Base-by-base conservation (phyloP, 1,139 yeast species). In the Kodamaea suecica region DNA sequence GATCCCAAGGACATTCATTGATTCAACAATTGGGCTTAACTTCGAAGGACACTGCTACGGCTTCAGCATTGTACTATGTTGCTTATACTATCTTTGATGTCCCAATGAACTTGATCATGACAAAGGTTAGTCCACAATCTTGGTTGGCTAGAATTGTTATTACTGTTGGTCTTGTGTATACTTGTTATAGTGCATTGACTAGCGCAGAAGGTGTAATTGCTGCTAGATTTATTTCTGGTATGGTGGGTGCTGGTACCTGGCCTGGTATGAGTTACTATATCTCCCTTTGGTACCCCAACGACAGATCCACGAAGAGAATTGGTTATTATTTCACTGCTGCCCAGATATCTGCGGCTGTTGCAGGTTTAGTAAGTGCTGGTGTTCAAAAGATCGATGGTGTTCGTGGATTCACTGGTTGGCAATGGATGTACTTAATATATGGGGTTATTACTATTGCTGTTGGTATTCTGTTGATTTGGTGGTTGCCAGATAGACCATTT, bases 291-390 rank as follows among this genome's bases (percentile, higher is more conserved):
- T 87, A 87, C 51, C 95, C 95, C 1, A 76, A 81, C 36, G 81
- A 84, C 33, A 69, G 94, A 39, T 76, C 80, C 45, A 84, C 95
- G 3, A 73, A 78, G 45, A 68, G 96, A 51, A 84, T 87, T 43
- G 95, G 95, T 2, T 86, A 84, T 61, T 87, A 87, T 57, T 87
- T 82, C 58, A 85, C 95, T 2, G 95, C 96, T 12, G 95, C 95
- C 0, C 95, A 87, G 59, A 61, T 87, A 12, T 80, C 92, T 26
- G 92, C 95, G 2, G 82, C 95, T 8, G 90, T 78, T 5, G 88
- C 92, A 7, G 95, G 95, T 11, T 68, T 86, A 37, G 86, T 86
- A 6, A 76, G 85, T 38, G 95, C 95, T 3, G 95, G 95, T 0
- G 84, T 86, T 61, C 95, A 86, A 53, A 80, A 75, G 49, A 82